These are phyloP conservation scores for Talaromyces sp. DNA, from an alignment of 2,329 filamentous ascomycete genomes.

Conservation along the genomic window DNA sequence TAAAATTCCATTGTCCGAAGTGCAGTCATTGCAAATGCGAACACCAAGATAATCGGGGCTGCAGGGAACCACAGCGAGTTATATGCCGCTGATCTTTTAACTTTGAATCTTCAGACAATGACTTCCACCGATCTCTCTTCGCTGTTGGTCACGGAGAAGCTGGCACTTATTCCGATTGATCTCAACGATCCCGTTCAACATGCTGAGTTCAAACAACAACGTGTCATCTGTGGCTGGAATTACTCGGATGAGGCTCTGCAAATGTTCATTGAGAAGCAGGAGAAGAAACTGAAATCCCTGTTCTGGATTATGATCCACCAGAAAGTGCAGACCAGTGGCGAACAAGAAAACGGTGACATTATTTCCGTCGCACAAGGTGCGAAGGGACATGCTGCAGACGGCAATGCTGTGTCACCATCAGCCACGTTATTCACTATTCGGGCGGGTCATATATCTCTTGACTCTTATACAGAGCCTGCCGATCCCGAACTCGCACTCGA, in stretches of 20 bases:
- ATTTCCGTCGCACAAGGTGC: background rate
- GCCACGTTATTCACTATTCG: slow-evolving; percentile 15
- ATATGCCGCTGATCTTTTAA: background rate
- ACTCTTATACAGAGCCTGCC: slow-evolving; percentile 22
- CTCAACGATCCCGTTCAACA: slow-evolving; percentile 19
- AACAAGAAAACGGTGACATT: background rate
- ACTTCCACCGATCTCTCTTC: background rate
- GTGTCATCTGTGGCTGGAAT: slow-evolving; percentile 24
- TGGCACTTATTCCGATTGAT: slow-evolving; percentile 13
- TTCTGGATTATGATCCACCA: slow-evolving; percentile 24
- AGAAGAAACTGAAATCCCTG: slow-evolving; percentile 20
- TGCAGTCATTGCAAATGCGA: background rate
- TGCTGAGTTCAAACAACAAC: slow-evolving; percentile 23
- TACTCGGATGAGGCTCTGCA: slow-evolving; percentile 17
- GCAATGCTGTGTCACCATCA: background rate
- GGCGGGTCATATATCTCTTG: slow-evolving; percentile 30
- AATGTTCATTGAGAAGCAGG: slow-evolving; percentile 19
- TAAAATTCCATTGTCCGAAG: background rate
- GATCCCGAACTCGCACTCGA: slow-evolving; percentile 20
- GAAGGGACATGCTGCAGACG: background rate
- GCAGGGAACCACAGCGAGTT: background rate
- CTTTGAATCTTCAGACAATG: background rate
- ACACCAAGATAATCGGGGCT: background rate
- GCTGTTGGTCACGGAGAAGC: background rate
- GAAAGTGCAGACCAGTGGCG: background rate